A percentile compares a stretch with the other conserved stretches of the same genome.
These are phyloP conservation scores for Elaeagnus macrophylla DNA, from an alignment of 306 rosid genomes.

Conservation along the genomic window DNA sequence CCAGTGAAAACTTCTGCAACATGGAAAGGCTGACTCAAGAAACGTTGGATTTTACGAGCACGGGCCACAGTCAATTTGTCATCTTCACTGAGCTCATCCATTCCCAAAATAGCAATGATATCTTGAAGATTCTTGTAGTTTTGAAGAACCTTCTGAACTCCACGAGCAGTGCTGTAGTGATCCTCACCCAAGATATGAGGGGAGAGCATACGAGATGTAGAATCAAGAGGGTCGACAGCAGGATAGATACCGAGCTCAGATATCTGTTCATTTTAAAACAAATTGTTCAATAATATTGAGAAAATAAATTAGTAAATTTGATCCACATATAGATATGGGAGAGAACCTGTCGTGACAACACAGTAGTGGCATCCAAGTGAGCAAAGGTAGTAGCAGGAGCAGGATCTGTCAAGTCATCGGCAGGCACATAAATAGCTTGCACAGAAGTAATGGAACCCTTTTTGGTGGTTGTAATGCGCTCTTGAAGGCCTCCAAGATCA, in stretches of 20 bases:
- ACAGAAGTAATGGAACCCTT: constrained; percentile 98
- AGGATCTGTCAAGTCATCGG: constrained; percentile 99
- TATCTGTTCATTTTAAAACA: constrained; percentile 40
- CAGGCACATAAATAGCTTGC: constrained; percentile 99
- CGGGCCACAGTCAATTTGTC: constrained; percentile 97
- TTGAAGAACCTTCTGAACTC: constrained; percentile 92
- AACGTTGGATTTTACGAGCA: constrained; percentile 76
- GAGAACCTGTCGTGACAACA: constrained; percentile 84
- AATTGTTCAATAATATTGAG: background rate
- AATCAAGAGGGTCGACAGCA: constrained; percentile 92
- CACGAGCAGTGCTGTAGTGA: constrained; percentile 95
- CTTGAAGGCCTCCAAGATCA: constrained; percentile 98
- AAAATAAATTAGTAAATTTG: background rate
- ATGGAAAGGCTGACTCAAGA: constrained; percentile 99
- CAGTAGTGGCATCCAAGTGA: constrained; percentile 99
- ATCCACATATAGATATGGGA: background rate
- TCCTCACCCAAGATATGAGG: constrained; percentile 89
- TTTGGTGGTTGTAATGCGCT: constrained; percentile 96
- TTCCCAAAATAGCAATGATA: constrained; percentile 98
- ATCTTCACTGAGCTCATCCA: constrained; percentile 99
- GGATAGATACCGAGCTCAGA: constrained; percentile 98
- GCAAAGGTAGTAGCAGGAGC: constrained; percentile 99
- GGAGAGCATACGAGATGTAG: constrained; percentile 98
- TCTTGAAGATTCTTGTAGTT: constrained; percentile 98
- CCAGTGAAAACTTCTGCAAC: constrained; percentile 99